phyloP scores from a whole-genome alignment of 176 grass and related monocot genomes.

The Cenchrus fungigraminus region DNA sequence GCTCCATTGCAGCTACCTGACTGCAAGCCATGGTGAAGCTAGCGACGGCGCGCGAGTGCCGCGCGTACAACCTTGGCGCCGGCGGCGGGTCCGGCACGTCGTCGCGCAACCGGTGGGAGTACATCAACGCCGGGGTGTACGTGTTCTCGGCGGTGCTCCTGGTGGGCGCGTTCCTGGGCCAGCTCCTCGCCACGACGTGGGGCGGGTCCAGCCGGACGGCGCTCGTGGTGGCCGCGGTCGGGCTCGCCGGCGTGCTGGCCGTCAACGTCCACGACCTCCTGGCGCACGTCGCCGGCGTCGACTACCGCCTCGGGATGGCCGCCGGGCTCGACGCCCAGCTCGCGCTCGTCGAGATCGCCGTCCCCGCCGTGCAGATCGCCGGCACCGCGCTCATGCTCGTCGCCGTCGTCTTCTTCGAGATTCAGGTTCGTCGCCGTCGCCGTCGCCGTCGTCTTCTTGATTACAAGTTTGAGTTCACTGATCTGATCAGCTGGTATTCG shows the following conservation, averaged over 20 bases:
- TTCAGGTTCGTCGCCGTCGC: slow-evolving; percentile 54
- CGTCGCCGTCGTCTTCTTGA: slow-evolving; percentile 61
- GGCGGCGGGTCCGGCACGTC: slow-evolving; percentile 13
- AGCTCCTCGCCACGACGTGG: slow-evolving; percentile 52
- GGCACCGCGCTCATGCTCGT: slow-evolving; percentile 66
- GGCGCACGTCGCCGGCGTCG: slow-evolving; percentile 73
- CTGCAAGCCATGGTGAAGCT: slow-evolving; percentile 76
- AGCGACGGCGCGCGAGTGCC: slow-evolving; percentile 72
- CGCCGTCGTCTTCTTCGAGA: slow-evolving; percentile 69
- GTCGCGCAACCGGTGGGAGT: slow-evolving; percentile 71
- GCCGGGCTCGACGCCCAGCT: slow-evolving; percentile 67
- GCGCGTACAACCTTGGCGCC: slow-evolving; percentile 57
- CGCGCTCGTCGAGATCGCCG: slow-evolving; percentile 70
- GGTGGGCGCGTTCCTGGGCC: slow-evolving; percentile 47
- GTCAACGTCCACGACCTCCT: slow-evolving; percentile 78
- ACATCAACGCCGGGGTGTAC: slow-evolving; percentile 80
- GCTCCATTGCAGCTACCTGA: not conserved
- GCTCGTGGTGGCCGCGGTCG: slow-evolving; percentile 52
- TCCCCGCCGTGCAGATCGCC: slow-evolving; percentile 54
- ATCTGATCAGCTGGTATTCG: not conserved
- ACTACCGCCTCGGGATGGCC: slow-evolving; percentile 52
- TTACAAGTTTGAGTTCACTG: no score
- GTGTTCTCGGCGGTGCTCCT: slow-evolving; percentile 61
- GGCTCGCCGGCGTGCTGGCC: slow-evolving; percentile 35
- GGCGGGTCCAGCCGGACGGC: slow-evolving; percentile 29